These are phyloP conservation scores for Hypomyces perniciosus DNA, from an alignment of 2,329 filamentous ascomycete genomes.

Conservation along the genomic window DNA sequence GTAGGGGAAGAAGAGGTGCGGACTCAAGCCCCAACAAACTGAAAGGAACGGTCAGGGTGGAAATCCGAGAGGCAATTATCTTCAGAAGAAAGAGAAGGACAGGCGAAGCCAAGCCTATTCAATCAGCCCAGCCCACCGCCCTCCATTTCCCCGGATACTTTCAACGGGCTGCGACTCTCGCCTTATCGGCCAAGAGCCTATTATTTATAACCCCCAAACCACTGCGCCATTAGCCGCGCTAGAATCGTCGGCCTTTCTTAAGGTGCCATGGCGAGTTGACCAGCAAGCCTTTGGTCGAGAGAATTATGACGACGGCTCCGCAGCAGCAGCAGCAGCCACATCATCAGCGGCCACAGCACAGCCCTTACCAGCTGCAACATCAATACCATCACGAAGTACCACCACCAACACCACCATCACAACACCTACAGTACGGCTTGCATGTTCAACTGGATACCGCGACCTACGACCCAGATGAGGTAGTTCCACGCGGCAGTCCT, in stretches of 20 bases:
- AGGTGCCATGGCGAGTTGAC: conserved; percentile 14
- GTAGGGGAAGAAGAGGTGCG: neutral
- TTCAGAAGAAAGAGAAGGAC: neutral
- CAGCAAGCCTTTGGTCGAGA: conserved; percentile 7
- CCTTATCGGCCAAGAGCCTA: neutral
- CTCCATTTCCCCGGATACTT: neutral
- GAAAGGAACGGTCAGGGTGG: neutral
- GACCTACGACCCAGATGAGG: conserved; percentile 41
- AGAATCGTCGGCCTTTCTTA: conserved; percentile 1
- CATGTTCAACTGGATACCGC: conserved; percentile 6
- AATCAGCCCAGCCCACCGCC: neutral
- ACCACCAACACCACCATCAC: neutral
- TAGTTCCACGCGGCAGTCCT: conserved; percentile 35
- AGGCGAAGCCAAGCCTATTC: neutral
- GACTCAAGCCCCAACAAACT: neutral
- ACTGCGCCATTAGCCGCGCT: neutral
- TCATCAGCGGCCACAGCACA: conserved; percentile 3
- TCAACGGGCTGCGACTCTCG: neutral
- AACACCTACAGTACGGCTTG: neutral
- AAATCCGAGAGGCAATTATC: neutral
- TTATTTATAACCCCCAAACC: neutral
- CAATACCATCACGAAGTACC: conserved; percentile 5
- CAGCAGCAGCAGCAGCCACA: neutral
- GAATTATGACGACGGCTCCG: conserved; percentile 12
- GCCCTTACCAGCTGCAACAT: conserved; percentile 1